Evolutionary conservation across 2,329 filamentous ascomycete genomes (phyloP), one percentile per base, ranked within the genome.

Genomic region (Arthrinium phaeospermum): DNA sequence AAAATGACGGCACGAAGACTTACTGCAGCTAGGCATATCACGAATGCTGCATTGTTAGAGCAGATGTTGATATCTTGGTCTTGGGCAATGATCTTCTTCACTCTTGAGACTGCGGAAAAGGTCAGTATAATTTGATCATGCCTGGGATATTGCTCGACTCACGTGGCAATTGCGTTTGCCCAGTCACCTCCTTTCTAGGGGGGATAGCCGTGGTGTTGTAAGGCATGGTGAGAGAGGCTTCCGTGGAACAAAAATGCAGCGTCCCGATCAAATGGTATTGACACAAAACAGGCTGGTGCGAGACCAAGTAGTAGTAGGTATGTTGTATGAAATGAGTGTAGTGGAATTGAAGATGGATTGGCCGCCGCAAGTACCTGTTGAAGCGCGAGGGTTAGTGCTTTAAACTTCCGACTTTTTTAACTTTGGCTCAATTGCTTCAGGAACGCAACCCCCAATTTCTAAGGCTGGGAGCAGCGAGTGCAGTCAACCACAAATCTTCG

Each of bases 1-100:
- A 41, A 46, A 22, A 4, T 22, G 24, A 67, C 27, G n/a, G n/a
- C 7, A 24, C n/a, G 51, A 44, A 41, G 34, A 30, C 88, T 75
- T 83, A 94, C 93, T 4, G 96, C 95, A 30, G 96, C 96, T 73
- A 98, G 88, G 1, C 96, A 95, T 78, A 98, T 97, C 72, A 96
- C 91, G 81, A 98, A 98, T 27, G 95, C 93, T 71, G 96, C 96
- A 79, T 97, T 97, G 82, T 95, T 97, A 67, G 95, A 97, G 82
- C 94, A 97, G 80, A 93, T 90, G 74, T 86, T 87, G 74, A 98
- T 93, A 74, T 98, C 96, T 61, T 94, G 91, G 82, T 99, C 96
- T 72, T 94, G 89, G 68, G 91, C 89, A 73, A 99, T 94, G 80
- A 99, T 98, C 85, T 97, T 98, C 85, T 98, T 98, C 73, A 99